Evolutionary conservation across 2,329 filamentous ascomycete genomes (phyloP).

Genomic region (Ophiostoma sp.): DNA sequence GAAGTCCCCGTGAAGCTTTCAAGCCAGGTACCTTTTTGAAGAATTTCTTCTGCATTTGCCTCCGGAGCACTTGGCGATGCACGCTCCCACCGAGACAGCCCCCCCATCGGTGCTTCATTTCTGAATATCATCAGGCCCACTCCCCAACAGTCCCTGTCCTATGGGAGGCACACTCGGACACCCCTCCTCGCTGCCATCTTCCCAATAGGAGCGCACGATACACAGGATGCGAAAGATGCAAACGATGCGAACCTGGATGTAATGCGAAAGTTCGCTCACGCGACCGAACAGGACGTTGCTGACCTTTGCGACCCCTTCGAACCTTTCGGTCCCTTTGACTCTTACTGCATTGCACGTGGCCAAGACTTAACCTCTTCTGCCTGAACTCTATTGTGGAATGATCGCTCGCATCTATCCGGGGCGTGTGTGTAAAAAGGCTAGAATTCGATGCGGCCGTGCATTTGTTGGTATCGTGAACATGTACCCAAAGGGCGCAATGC

Average conservation of each 20-base stretch:
- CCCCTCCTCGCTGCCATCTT: neutral
- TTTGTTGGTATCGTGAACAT: neutral
- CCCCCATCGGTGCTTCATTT: neutral
- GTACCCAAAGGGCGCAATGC: neutral
- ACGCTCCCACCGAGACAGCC: neutral
- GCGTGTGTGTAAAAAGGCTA: neutral
- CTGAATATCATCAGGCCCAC: neutral
- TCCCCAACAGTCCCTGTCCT: neutral
- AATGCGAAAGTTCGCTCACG: neutral
- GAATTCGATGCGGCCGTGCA: neutral
- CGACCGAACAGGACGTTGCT: neutral
- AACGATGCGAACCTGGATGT: neutral
- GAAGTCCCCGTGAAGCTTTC: neutral
- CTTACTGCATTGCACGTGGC: neutral
- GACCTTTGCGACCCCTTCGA: neutral
- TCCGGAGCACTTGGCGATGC: neutral
- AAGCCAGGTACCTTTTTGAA: neutral
- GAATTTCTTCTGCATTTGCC: neutral
- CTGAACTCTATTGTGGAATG: neutral
- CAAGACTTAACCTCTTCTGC: neutral
- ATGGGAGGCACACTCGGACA: neutral
- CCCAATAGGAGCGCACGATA: neutral
- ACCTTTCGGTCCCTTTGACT: neutral
- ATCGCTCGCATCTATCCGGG: neutral
- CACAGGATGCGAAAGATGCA: too few species aligned